Base-by-base conservation (phyloP, 108 stramenopile genomes). In the Craspedostauros australis region DNA sequence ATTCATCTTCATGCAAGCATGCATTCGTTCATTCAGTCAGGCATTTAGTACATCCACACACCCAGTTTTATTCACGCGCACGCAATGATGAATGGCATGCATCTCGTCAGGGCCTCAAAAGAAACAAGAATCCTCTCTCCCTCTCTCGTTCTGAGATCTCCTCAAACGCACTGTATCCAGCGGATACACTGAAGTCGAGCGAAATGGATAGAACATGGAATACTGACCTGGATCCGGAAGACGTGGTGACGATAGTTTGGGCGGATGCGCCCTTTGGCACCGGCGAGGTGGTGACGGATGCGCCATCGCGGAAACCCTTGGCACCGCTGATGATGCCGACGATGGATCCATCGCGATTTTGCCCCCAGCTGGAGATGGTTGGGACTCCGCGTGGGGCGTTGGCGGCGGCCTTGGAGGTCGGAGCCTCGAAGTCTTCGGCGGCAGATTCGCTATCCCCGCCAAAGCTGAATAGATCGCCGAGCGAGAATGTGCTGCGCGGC, bases 171-270 rank as follows among this genome's bases (percentile, higher is more conserved):
- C n/a, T n/a, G n/a, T n/a, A n/a, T n/a, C n/a, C n/a, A n/a, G n/a
- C n/a, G n/a, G n/a, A n/a, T n/a, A n/a, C n/a, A n/a, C n/a, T n/a
- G n/a, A n/a, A n/a, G n/a, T n/a, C n/a, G n/a, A n/a, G n/a, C n/a
- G n/a, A n/a, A n/a, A n/a, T n/a, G n/a, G n/a, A n/a, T n/a, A n/a
- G n/a, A n/a, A n/a, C n/a, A n/a, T n/a, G n/a, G n/a, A n/a, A n/a
- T 20, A 39, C 54, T 32, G 81, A 88, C 27, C 67, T 58, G 20
- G 70, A 73, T 4, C 86, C 86, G 53, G 63, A 66, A 14, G 72
- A 64, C 8, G 86, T 88, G 49, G 64, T 77, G n/a, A 88, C 86
- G 5, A 77, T 73, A 46, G 39, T 61, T 4, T 80, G 78, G 22
- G 57, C 53, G 18, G 49, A 48, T 43, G 82, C 62, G 25, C 54